Base-by-base conservation (phyloP, 2,329 filamentous ascomycete genomes). In the Colletotrichum sublineola region DNA sequence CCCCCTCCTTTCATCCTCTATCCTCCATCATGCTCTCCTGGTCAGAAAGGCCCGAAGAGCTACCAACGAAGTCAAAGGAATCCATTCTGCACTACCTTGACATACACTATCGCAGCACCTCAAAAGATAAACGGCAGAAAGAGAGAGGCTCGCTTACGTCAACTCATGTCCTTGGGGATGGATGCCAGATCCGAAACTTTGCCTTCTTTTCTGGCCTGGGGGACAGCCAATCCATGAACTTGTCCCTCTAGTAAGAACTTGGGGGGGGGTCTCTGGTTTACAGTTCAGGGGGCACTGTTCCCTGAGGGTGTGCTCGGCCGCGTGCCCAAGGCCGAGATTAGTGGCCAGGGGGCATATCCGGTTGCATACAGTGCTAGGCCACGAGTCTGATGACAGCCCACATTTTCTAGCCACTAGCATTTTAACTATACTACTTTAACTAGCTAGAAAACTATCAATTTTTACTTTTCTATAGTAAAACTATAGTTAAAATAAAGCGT, bases 181-280 rank as follows among this genome's bases (percentile, higher is more conserved):
- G 15, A 31, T 53, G 50, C 44, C 44, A 44, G 53, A 50, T 24
- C 65, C 58, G 62, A 63, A 36, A n/a, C 50, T 50, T 71, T 68
- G 46, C 46, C 46, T 50, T 55, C 46, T 55, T 46, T n/a, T 46
- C 36, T 53, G 11, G 31, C 38, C 29, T 53, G 5, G 31, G 44
- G 31, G 31, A 50, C 63, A 40, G 48, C 68, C 48, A 56, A 57
- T 67, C 62, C 44, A 20, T 58, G 50, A n/a, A 36, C 31, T 55
- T 36, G 18, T 11, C 18, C 31, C 62, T 42, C 57, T 67, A 48
- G 48, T 56, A 24, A 62, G 24, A 8, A 15, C 7, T 29, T 62
- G 24, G 24, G 24, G 24, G 40, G 29, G 31, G 40, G 56, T 42
- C 18, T 42, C 36, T 6, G 20, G 55, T 55, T 60, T 55, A 44